phyloP scores from a whole-genome alignment of 805 yeast species.

The Limtongia smithiae region DNA sequence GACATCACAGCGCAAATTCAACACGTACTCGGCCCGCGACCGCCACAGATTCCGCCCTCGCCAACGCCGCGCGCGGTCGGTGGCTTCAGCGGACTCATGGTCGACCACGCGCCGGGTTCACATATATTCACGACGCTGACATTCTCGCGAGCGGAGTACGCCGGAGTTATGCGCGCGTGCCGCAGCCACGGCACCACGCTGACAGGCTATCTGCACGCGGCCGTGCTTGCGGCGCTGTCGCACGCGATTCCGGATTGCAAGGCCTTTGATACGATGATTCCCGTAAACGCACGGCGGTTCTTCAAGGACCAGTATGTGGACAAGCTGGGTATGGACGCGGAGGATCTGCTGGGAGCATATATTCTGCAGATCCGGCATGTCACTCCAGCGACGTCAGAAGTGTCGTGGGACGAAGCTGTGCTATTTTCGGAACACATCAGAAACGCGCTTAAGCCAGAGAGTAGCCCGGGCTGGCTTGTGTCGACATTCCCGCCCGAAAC shows the following conservation, averaged over 20 bases:
- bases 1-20: too few relatives aligned
- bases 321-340: background rate
- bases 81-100: too few relatives aligned
- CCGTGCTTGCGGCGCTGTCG: background rate
- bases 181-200: slow-evolving; percentile 3
- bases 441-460: background rate
- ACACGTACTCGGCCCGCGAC: too few relatives aligned
- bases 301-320: background rate
- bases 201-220: slow-evolving; percentile 6
- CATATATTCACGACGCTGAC: background rate
- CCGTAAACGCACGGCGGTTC: slow-evolving; percentile 12
- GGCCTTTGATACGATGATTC: slow-evolving; percentile 8
- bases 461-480: slow-evolving; percentile 2
- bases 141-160: background rate
- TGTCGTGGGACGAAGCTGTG: background rate
- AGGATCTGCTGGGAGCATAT: background rate
- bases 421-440: background rate
- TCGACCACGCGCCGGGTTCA: too few relatives aligned
- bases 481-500: background rate
- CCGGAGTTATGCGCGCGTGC: background rate
- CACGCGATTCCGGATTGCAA: background rate
- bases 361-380: background rate
- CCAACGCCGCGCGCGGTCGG: too few relatives aligned
- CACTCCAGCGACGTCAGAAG: background rate
- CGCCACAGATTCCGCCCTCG: too few relatives aligned